Conservation (phyloP, 495 filamentous ascomycete genomes). For the Penicillium nucicola region DNA sequence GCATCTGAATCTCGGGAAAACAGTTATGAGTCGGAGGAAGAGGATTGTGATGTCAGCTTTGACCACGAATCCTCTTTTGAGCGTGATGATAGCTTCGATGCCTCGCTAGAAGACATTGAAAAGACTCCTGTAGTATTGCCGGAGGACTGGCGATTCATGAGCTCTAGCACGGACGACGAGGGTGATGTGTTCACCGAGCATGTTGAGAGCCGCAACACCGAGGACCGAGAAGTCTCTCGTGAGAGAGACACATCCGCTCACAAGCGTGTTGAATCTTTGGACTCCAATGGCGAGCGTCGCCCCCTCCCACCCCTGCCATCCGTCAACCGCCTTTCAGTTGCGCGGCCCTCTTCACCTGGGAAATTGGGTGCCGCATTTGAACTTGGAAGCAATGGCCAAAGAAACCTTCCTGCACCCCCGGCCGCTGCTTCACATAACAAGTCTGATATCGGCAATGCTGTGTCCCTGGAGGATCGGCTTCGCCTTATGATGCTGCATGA, state of each 20-base stretch:
- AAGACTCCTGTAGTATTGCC: conserved; percentile 96
- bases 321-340: conserved; percentile 31
- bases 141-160: conserved; percentile 90
- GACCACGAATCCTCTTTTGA: conserved; percentile 62
- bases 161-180: conserved; percentile 54
- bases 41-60: conserved; percentile 71
- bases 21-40: conserved; percentile 83
- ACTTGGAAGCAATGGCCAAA: conserved; percentile 54
- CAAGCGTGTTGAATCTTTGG: conserved; percentile 60
- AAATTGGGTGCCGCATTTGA: conserved; percentile 62
- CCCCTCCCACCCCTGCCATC: conserved; percentile 74
- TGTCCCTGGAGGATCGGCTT: conserved; percentile 79
- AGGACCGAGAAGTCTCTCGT: conserved; percentile 37
- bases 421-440: conserved; percentile 60
- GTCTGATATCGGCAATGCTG: conserved; percentile 65
- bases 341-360: conserved; percentile 42
- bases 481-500: conserved; percentile 74
- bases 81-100: conserved; percentile 89
- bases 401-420: conserved; percentile 65
- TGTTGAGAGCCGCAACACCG: conserved; percentile 60
- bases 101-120: conserved; percentile 87
- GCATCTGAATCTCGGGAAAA: conserved; percentile 84
- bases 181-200: conserved; percentile 68
- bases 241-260: conserved; percentile 29
- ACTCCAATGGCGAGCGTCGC: conserved; percentile 69